Base-by-base conservation (phyloP, 2,329 filamentous ascomycete genomes). In the Aspergillus sp. region DNA sequence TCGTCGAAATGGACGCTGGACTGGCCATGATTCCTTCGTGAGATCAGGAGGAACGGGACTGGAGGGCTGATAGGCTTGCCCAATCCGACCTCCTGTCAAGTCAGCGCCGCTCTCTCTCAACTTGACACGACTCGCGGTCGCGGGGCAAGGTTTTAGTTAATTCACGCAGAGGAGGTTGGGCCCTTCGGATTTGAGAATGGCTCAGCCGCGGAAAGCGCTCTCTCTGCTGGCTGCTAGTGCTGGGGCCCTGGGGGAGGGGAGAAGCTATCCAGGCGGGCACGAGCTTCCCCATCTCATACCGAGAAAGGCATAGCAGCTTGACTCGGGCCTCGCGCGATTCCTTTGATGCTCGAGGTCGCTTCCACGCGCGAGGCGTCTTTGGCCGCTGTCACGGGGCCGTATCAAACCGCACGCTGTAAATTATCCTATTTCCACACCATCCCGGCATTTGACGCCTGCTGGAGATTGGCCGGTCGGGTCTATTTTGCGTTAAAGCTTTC, bases 201-300 rank as follows among this genome's bases (percentile, higher is more conserved):
- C 35, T 21, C 61, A 64, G 52, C 62, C 66, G 66, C 67, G 64
- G 61, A 66, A 67, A 65, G 66, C 67, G 66, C 65, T 60, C 56
- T 43, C 24, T 23, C 19, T 37, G 24, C 4, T n/a, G n/a, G 12
- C n/a, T n/a, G 35, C 11, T 39, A 39, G 11, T 39, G 35, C 11
- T n/a, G n/a, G 35, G 12, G 35, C 35, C 35, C 11, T 21, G 21
- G 21, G 21, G n/a, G 35, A 5, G 27, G 45, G 45, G 23, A 37
- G 27, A 50, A 49, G 37, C 39, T 54, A 53, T 45, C 50, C 50
- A 57, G 50, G 14, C 27, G 50, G 40, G 45, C 44, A 11, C 46
- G 54, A 51, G n/a, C 31, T 51, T 40, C 37, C n/a, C 44, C 8
- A 35, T 17, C 31, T 57, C 51, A 52, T 49, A 44, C 56, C 41